Percentiles rank a stretch among this genome's conserved stretches.
phyloP scores from a whole-genome alignment of 306 rosid species.

The Lagenaria siceraria region DNA sequence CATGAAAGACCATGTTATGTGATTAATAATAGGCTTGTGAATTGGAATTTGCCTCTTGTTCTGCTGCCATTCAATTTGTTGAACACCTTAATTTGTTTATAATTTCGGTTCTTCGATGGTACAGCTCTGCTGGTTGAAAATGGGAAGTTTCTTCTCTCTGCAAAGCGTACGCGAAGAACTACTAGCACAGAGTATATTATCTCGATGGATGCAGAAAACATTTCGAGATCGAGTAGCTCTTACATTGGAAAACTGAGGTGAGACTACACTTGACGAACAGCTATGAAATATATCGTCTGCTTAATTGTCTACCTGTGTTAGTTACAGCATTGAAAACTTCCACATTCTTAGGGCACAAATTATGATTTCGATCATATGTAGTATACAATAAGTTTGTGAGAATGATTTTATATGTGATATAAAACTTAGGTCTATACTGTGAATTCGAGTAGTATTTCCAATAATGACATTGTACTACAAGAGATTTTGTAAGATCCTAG shows the following conservation, averaged over 20 bases:
- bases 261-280: constrained; percentile 3
- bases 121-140: constrained; percentile 36
- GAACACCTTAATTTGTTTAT: neutral
- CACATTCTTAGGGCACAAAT: neutral
- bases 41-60: neutral
- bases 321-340: neutral
- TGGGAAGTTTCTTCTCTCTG: constrained; percentile 94
- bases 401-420: neutral
- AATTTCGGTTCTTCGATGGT: neutral
- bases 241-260: constrained; percentile 92
- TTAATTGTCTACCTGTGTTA: neutral
- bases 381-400: neutral
- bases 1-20: neutral
- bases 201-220: constrained; percentile 52
- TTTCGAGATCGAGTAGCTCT: constrained; percentile 74
- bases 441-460: neutral
- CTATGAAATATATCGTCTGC: neutral
- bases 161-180: constrained; percentile 66
- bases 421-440: neutral
- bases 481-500: neutral
- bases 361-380: neutral
- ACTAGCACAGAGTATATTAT: constrained; percentile 81
- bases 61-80: neutral
- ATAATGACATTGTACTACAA: neutral
- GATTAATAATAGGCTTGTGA: neutral